Percentiles rank a stretch among this genome's conserved stretches.
Conservation (phyloP, 2,329 filamentous ascomycete species). For the Cladosporium sp. region DNA sequence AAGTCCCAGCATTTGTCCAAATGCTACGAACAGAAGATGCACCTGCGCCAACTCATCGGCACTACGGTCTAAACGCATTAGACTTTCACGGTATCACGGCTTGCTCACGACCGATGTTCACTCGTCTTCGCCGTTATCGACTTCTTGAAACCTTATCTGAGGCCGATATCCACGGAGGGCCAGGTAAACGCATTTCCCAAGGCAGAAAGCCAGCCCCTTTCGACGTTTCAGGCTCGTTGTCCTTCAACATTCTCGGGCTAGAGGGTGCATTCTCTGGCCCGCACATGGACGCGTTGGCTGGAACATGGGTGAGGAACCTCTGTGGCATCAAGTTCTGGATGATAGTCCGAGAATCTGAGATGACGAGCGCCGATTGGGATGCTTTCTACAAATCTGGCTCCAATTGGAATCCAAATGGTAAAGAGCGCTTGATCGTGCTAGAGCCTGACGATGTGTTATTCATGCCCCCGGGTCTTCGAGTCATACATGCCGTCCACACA, state of each 20-base stretch:
- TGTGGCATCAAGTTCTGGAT: constrained; percentile 14
- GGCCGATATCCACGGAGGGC: too few relatives aligned
- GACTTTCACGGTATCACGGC: too few relatives aligned
- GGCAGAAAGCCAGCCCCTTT: too few relatives aligned
- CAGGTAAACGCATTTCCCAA: too few relatives aligned
- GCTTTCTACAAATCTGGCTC: neutral
- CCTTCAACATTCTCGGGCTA: neutral
- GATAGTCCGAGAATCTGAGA: constrained; percentile 6
- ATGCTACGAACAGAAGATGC: too few relatives aligned
- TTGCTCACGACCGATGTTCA: too few relatives aligned
- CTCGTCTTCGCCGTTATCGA: too few relatives aligned
- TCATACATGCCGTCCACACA: constrained; percentile 15
- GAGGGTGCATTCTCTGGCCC: constrained; percentile 14
- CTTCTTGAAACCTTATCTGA: too few relatives aligned
- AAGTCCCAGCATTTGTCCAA: too few relatives aligned
- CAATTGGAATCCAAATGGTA: constrained; percentile 7
- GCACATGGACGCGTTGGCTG: constrained; percentile 10
- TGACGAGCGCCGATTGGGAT: neutral
- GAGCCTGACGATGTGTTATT: constrained; percentile 15
- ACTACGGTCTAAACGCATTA: too few relatives aligned
- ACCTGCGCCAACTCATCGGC: too few relatives aligned
- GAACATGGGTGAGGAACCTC: constrained; percentile 15
- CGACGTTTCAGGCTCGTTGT: too few relatives aligned
- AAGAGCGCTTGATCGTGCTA: constrained; percentile 13
- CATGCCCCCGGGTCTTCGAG: constrained; percentile 13